Conservation (phyloP, 805 yeast genomes). For the Candida railenensis region DNA sequence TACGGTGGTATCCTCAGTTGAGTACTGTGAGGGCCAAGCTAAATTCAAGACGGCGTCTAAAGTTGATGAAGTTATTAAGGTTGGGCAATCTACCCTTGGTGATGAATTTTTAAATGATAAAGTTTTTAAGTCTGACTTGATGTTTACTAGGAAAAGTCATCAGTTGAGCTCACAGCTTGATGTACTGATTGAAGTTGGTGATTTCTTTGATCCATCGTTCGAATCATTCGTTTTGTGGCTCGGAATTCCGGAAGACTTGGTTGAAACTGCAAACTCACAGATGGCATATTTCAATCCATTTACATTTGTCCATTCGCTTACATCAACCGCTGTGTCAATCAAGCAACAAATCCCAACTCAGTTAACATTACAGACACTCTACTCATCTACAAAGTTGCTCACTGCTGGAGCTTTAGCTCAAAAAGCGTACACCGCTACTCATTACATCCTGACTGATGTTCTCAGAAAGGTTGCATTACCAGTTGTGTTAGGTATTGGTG, state of each 20-base stretch:
- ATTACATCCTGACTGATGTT: conserved; percentile 35
- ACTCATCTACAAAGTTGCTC: conserved; percentile 38
- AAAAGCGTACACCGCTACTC: conserved; percentile 34
- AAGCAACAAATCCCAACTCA: conserved; percentile 35
- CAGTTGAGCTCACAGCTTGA: conserved; percentile 52
- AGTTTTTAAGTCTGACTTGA: conserved; percentile 66
- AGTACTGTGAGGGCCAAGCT: conserved; percentile 66
- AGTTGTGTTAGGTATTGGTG: conserved; percentile 45
- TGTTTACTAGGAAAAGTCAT: conserved; percentile 81
- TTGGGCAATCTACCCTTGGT: conserved; percentile 68
- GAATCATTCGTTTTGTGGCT: conserved; percentile 54
- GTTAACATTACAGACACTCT: conserved; percentile 39
- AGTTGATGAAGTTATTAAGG: conserved; percentile 58
- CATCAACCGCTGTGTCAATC: conserved; percentile 28
- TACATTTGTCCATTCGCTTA: conserved; percentile 25
- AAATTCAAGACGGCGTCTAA: conserved; percentile 55
- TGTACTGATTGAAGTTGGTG: conserved; percentile 61
- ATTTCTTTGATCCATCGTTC: conserved; percentile 75
- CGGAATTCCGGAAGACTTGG: conserved; percentile 33
- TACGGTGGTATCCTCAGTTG: conserved; percentile 63
- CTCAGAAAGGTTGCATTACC: conserved; percentile 56
- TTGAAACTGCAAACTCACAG: conserved; percentile 20
- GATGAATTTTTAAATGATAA: conserved; percentile 59
- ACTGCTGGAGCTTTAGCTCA: conserved; percentile 43
- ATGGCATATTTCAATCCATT: conserved; percentile 33